Base-by-base conservation (phyloP, 495 filamentous ascomycete genomes). In the Penicillium verhagenii region DNA sequence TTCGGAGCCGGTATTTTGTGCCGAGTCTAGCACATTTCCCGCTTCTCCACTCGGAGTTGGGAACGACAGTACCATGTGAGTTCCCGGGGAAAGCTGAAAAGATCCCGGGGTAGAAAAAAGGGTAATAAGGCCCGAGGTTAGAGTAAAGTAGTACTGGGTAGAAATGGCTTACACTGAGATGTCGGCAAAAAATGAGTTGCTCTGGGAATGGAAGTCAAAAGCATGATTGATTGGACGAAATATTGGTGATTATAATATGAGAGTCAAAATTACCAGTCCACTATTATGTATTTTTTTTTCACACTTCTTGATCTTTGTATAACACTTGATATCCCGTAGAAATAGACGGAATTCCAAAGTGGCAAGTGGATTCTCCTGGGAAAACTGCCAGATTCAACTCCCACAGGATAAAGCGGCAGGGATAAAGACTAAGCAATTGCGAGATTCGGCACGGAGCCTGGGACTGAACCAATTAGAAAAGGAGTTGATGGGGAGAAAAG, bases 321-420 rank as follows among this genome's bases (percentile, higher is more conserved):
- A n/a, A n/a, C n/a, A n/a, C n/a, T n/a, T 11, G 9, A 31, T 31
- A 31, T 31, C 37, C 37, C 37, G 37, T 40, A 19, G n/a, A 0
- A 8, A 6, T 18, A 40, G 5, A 10, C 37, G n/a, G 37, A 40
- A 40, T 9, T 4, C 25, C 33, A 21, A 2, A 38, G 28, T 57
- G 57, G 57, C 53, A 64, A 18, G 6, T 44, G 61, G 52, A 54
- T 42, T 54, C 50, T 44, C 51, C 47, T 16, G 5, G 7, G 13
- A n/a, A 10, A 65, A 63, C 39, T 65, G 45, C 63, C 63, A 40
- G 47, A 47, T 33, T 23, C 47, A 59, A 60, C 50, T 65, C 51
- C 62, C 62, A 58, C 38, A 43, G 62, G 56, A 52, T 59, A 49
- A 23, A 10, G 20, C 54, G 54, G 54, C 53, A 42, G 20, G 28